phyloP scores from a whole-genome alignment of 2,329 filamentous ascomycete genomes.

The Trematosphaeria pertusa region DNA sequence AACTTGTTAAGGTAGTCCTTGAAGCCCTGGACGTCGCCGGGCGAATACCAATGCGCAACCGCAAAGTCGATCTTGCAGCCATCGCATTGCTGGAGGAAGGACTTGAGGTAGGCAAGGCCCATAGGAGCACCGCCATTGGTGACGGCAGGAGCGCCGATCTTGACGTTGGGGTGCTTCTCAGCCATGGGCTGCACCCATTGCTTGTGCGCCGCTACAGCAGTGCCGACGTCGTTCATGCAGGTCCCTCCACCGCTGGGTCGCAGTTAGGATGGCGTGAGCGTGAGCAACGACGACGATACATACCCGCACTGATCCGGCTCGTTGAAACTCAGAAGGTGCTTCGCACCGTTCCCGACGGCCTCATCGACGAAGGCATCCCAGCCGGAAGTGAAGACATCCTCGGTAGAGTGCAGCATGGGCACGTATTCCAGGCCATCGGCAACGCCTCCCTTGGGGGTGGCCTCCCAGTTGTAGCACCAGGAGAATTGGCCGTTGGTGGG shows the following conservation, averaged over 20 bases:
- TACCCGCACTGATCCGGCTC: conserved; percentile 47
- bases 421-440: conserved; percentile 62
- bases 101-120: conserved; percentile 41
- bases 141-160: conserved; percentile 45
- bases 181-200: conserved; percentile 36
- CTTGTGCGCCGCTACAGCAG: conserved; percentile 32
- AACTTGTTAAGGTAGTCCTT: conserved; percentile 47
- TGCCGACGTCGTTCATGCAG: conserved; percentile 32
- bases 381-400: conserved; percentile 32
- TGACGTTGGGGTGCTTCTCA: conserved; percentile 25
- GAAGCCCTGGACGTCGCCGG: conserved; percentile 40
- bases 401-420: conserved; percentile 57
- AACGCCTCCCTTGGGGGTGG: conserved; percentile 50
- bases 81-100: conserved; percentile 33
- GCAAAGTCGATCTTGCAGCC: conserved; percentile 46
- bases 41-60: conserved; percentile 47
- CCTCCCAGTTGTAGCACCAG: conserved; percentile 75
- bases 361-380: conserved; percentile 38
- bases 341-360: conserved; percentile 36
- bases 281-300: conserved; percentile 12
- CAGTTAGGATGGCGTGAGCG: conserved; percentile 12
- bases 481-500: conserved; percentile 47
- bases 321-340: conserved; percentile 46
- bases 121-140: conserved; percentile 36
- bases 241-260: conserved; percentile 30